phyloP scores from a whole-genome alignment of 2,329 filamentous ascomycete species.

The Colletotrichum plurivorum region DNA sequence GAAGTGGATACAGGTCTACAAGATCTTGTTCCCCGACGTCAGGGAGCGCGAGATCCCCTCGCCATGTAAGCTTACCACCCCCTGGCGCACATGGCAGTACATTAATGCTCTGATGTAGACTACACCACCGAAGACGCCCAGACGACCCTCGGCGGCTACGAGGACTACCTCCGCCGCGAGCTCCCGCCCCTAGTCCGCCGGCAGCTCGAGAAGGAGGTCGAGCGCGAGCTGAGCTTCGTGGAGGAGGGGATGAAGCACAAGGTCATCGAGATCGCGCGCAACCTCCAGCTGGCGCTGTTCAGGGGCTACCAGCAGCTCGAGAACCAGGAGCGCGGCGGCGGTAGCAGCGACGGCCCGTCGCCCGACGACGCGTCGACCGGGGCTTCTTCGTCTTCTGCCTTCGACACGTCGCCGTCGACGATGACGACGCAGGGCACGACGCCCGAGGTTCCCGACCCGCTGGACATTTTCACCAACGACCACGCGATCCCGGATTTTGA shows the following conservation, averaged over 20 bases:
- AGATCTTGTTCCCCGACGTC: conserved; percentile 52
- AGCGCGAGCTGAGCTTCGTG: conserved; percentile 44
- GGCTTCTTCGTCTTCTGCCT: neutral
- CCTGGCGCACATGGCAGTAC: too few relatives aligned
- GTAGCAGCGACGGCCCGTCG: neutral
- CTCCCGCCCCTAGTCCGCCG: conserved; percentile 50
- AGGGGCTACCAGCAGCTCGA: conserved; percentile 41
- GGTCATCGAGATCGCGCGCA: conserved; percentile 44
- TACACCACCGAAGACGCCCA: conserved; percentile 47
- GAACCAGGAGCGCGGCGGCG: conserved; percentile 11
- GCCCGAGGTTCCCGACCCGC: conserved; percentile 30
- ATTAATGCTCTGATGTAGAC: conserved; percentile 43
- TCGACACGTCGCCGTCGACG: conserved; percentile 29
- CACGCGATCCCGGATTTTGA: conserved; percentile 31
- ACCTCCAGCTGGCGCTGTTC: conserved; percentile 43
- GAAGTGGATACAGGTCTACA: conserved; percentile 55
- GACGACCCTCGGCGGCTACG: conserved; percentile 45
- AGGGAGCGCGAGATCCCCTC: conserved; percentile 41
- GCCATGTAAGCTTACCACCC: conserved; percentile 20
- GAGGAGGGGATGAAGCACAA: conserved; percentile 44
- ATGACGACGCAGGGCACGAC: conserved; percentile 28
- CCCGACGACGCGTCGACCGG: neutral
- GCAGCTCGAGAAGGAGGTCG: conserved; percentile 48
- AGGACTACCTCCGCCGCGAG: conserved; percentile 48
- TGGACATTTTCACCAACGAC: conserved; percentile 24